phyloP scores from a whole-genome alignment of 306 rosid genomes.

The Lupinus albus region DNA sequence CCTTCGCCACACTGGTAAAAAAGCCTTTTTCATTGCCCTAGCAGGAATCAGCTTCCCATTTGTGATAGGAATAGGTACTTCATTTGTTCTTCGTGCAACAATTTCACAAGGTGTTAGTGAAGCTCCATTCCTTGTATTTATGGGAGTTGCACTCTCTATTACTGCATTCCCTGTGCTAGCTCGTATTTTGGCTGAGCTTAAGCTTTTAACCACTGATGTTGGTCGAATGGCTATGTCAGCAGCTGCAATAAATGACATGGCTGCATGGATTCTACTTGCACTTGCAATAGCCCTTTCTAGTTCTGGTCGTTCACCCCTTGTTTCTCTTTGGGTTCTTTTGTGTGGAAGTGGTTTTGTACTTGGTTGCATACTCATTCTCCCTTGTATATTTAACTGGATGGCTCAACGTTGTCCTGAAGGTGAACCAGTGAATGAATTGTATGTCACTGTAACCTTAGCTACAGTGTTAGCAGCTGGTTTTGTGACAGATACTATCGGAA shows the following conservation, averaged over 20 bases:
- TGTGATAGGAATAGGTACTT: constrained; percentile 64
- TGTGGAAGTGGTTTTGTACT: constrained; percentile 48
- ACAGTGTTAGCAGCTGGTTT: constrained; percentile 67
- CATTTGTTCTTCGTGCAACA: constrained; percentile 52
- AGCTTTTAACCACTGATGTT: constrained; percentile 64
- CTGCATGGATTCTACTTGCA: constrained; percentile 78
- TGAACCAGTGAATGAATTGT: constrained; percentile 57
- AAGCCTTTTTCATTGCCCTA: constrained; percentile 58
- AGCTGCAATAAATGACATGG: constrained; percentile 79
- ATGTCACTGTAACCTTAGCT: constrained; percentile 55
- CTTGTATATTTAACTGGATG: constrained; percentile 55
- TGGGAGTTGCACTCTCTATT: constrained; percentile 75
- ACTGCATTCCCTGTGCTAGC: constrained; percentile 81
- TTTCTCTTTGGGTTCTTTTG: constrained; percentile 63
- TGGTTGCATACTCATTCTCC: constrained; percentile 33
- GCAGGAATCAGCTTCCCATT: constrained; percentile 69
- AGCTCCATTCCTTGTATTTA: constrained; percentile 67
- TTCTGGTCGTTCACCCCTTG: constrained; percentile 45
- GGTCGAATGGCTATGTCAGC: constrained; percentile 79
- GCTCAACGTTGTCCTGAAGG: constrained; percentile 55
- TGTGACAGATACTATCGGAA: constrained; percentile 62
- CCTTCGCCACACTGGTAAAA: constrained; percentile 61
- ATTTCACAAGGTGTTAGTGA: constrained; percentile 53
- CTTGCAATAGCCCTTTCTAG: constrained; percentile 68
- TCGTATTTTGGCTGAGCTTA: constrained; percentile 73